A percentile compares a stretch with the other conserved stretches of the same genome.
These are phyloP conservation scores for Neofusicoccum parvum DNA, from an alignment of 2,329 filamentous ascomycete genomes.

Conservation along the genomic window DNA sequence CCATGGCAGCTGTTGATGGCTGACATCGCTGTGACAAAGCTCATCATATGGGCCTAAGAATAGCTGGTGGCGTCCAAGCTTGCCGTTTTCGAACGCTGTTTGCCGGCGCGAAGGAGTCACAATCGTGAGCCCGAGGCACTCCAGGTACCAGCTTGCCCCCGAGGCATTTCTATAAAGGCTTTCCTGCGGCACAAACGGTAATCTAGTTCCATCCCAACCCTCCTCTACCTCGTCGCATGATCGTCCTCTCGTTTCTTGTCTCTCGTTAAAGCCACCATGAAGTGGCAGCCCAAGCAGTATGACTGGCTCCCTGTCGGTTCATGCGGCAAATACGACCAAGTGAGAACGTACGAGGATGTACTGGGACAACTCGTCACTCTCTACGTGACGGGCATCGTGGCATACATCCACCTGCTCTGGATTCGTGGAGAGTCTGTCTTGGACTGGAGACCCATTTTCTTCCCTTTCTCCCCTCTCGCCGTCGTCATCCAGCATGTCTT, in stretches of 20 bases:
- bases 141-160: background rate
- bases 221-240: background rate
- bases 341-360: constrained; percentile 1
- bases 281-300: background rate
- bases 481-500: constrained; percentile 1
- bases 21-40: background rate
- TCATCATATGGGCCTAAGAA: background rate
- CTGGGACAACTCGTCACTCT: background rate
- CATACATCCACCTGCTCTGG: background rate
- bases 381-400: background rate
- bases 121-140: background rate
- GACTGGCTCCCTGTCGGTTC: background rate
- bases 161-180: background rate
- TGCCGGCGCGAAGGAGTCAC: constrained; percentile 1
- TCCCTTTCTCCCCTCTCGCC: background rate
- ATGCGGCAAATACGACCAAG: background rate
- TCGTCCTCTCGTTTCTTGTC: background rate
- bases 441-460: constrained; percentile 8
- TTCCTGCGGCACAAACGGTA: too few relatives aligned
- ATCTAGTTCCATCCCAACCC: background rate
- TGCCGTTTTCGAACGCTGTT: background rate
- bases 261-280: background rate
- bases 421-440: background rate
- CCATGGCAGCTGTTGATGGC: background rate
- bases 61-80: constrained; percentile 2